Base-by-base conservation (phyloP, 1,284 basidiomycete genomes). In the Ustilago nuda region DNA sequence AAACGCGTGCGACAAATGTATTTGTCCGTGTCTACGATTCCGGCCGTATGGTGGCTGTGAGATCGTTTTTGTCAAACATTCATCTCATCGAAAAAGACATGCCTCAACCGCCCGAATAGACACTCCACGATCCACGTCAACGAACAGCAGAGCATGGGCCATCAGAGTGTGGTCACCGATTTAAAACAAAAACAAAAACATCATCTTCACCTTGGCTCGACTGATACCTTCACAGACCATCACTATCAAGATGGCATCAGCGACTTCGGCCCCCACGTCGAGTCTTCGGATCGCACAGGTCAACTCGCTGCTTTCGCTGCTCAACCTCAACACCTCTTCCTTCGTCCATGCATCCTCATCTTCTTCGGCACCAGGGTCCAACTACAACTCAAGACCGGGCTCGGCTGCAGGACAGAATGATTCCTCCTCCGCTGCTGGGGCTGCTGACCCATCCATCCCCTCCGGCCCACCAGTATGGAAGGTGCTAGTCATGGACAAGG, bases 401-500 rank as follows among this genome's bases (percentile, higher is more conserved):
- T 70, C 64, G 0, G 69, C 79, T 13, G 67, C 74, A 5, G 78
- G 74, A 12, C 55, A 50, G 13, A 66, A 60, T 30, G 71, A 72
- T 39, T 9, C 43, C 6, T 0, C 41, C 1, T 35, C 43, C 0
- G 64, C 45, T 13, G 13, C 45, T 23, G 65, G 59, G 6, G 59
- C 46, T 5, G 59, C 66, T 1, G 61, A 61, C 13, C 51, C 74
- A 8, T 55, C 57, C 17, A 62, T 79, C 5, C 76, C 82, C 1
- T 60, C 60, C 4, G 90, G 90, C 0, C 93, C 94, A 35, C 91
- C 94, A 5, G 91, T 97, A 5, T 99, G 97, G 96, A 99, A 99
- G 87, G 92, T 99, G 8, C 89, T 99, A 8, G 91, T 99, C 1
- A 89, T 99, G 72, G 97, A 99, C 87, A 94, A 96, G 84, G 90